A percentile compares a stretch with the other conserved stretches of the same genome.
phyloP scores from a whole-genome alignment of 495 filamentous ascomycete genomes.

The Usnea hakonensis region DNA sequence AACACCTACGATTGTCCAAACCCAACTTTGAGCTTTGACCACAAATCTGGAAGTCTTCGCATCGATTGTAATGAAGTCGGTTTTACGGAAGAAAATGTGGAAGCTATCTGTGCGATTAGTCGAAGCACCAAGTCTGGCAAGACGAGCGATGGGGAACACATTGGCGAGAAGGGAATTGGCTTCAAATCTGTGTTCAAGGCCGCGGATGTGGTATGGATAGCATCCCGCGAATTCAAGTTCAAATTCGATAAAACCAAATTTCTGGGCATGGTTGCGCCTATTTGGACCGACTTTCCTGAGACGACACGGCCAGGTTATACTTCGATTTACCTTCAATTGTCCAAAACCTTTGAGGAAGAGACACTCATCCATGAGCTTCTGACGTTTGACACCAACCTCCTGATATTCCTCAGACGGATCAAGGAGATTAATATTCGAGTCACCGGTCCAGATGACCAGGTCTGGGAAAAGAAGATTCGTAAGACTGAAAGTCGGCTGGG shows the following conservation, averaged over 20 bases:
- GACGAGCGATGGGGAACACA: constrained; percentile 31
- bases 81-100: constrained; percentile 32
- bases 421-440: no score
- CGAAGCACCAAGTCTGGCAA: constrained; percentile 22
- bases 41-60: constrained; percentile 27
- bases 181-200: constrained; percentile 48
- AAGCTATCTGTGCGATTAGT: constrained; percentile 29
- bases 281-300: no score
- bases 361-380: no score
- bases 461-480: no score
- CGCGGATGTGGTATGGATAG: constrained; percentile 38
- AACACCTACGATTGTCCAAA: constrained; percentile 24
- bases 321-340: no score
- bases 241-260: constrained; percentile 24
- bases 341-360: no score
- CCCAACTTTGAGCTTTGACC: constrained; percentile 31
- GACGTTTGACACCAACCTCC: no score
- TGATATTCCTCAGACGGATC: no score
- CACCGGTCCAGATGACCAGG: no score
- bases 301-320: no score
- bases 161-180: constrained; percentile 45
- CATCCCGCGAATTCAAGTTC: constrained; percentile 41
- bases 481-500: no score
- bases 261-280: background rate
- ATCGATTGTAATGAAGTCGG: constrained; percentile 42